Percentiles rank a stretch among this genome's conserved stretches.
Conservation (phyloP, 768 basidiomycete genomes). For the Rhizopogon vulgaris region DNA sequence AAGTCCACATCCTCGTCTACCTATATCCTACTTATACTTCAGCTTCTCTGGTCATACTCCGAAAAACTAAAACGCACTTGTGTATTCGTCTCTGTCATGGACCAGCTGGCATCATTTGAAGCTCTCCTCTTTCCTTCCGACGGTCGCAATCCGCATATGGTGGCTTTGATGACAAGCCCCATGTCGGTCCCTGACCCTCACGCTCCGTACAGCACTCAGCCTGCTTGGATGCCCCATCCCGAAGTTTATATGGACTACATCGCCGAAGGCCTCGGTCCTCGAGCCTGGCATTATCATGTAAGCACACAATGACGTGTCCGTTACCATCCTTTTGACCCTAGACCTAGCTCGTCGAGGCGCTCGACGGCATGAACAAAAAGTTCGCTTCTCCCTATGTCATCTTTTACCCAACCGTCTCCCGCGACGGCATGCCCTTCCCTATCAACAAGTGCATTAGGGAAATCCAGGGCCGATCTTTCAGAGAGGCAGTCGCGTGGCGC, state of each 20-base stretch:
- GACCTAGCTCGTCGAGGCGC: slow-evolving; percentile 59
- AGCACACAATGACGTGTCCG: slow-evolving; percentile 14
- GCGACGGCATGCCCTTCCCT: slow-evolving; percentile 79
- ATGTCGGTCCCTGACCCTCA: slow-evolving; percentile 37
- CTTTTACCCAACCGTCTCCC: slow-evolving; percentile 71
- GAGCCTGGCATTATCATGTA: slow-evolving; percentile 73
- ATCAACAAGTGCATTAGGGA: slow-evolving; percentile 71
- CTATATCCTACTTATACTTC: slow-evolving; percentile 13
- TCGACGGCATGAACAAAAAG: slow-evolving; percentile 76
- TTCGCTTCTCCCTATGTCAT: slow-evolving; percentile 77
- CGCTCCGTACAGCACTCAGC: slow-evolving; percentile 37
- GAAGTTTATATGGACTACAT: slow-evolving; percentile 85
- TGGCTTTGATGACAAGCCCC: slow-evolving; percentile 70
- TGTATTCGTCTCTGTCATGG: slow-evolving; percentile 39
- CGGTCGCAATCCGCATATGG: slow-evolving; percentile 66
- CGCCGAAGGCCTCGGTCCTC: slow-evolving; percentile 61
- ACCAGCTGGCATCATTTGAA: slow-evolving; percentile 56
- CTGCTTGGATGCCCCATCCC: slow-evolving; percentile 70
- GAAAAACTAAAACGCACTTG: background rate
- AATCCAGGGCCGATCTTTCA: slow-evolving; percentile 59
- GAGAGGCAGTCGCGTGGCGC: slow-evolving; percentile 66
- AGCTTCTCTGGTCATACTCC: slow-evolving; percentile 7
- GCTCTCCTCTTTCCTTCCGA: slow-evolving; percentile 78
- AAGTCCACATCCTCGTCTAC: slow-evolving; percentile 6
- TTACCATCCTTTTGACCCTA: slow-evolving; percentile 11